Evolutionary conservation across 208 protist genomes (phyloP).

Genomic region (Trypanosoma scelopori): DNA sequence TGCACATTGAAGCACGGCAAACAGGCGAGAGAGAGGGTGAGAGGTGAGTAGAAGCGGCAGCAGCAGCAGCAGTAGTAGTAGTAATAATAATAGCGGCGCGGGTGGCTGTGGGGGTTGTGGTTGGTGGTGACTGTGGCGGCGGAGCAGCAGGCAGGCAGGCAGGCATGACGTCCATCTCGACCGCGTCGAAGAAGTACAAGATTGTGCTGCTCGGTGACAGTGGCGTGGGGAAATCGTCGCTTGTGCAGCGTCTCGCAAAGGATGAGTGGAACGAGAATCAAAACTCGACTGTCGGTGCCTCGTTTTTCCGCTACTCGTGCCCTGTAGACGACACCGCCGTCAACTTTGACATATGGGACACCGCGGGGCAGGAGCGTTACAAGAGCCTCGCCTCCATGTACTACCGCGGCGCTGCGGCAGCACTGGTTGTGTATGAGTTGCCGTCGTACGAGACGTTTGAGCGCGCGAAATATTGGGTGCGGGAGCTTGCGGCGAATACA

Average conservation of each 20-base stretch:
- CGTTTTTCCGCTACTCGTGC: slow-evolving; percentile 80
- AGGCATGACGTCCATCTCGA: slow-evolving; percentile 8
- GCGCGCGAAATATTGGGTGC: slow-evolving; percentile 96
- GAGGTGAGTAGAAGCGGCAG: background rate
- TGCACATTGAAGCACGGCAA: no score
- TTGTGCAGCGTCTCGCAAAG: slow-evolving; percentile 83
- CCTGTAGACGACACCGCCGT: slow-evolving; percentile 56
- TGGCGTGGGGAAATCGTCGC: slow-evolving; percentile 89
- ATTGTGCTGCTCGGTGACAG: slow-evolving; percentile 87
- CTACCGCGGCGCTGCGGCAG: slow-evolving; percentile 89
- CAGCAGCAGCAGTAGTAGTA: background rate
- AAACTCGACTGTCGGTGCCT: slow-evolving; percentile 82
- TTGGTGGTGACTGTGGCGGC: no score
- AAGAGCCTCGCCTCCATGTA: slow-evolving; percentile 91
- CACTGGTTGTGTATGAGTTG: slow-evolving; percentile 97
- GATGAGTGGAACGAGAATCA: slow-evolving; percentile 70
- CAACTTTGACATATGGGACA: slow-evolving; percentile 91
- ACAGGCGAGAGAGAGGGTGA: background rate
- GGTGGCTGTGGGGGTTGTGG: no score
- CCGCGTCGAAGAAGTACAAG: slow-evolving; percentile 71
- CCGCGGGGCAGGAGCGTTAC: slow-evolving; percentile 89
- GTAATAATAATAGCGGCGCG: background rate
- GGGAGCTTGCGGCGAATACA: slow-evolving; percentile 90
- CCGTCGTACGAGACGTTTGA: slow-evolving; percentile 93
- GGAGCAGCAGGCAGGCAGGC: background rate